Base-by-base conservation (phyloP, 176 grass and related monocot genomes). In the Oryza longistaminata region DNA sequence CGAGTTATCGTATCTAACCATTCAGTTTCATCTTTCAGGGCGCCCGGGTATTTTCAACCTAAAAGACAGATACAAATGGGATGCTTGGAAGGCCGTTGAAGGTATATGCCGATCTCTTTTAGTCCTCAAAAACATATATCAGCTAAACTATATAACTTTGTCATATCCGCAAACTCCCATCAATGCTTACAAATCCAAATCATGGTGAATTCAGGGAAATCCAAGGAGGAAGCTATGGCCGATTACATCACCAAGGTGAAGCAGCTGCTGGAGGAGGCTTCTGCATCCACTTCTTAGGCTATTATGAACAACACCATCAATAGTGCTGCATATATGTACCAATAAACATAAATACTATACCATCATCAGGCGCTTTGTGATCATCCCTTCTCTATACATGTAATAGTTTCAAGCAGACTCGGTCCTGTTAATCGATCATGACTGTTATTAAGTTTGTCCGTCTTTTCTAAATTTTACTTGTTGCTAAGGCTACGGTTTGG, bases 211-310 rank as follows among this genome's bases (percentile, higher is more conserved):
- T 48, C n/a, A 93, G 94, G 67, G 33, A 96, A 93, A 69, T 90
- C 91, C 16, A 85, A 91, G 85, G 91, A 97, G 62, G 91, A 97
- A 37, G 91, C 94, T 6, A 91, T 91, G 89, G 60, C 75, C 1
- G 94, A 90, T 71, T 96, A 93, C 91, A 86, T 96, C 84, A 88
- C 87, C 73, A 96, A 93, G 87, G 94, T 96, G 48, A 97, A 97
- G 64, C 91, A 93, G 58, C 78, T 96, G 55, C 89, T 89, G 71
- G 87, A 95, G 78, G 90, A 89, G 80, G 74, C 87, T 22, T 88
- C 82, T 16, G 82, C 87, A 43, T 89, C 88, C 64, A 52, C 88
- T 71, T 87, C 83, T 55, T 92, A 81, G 61, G 61, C 55, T 25
- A 17, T 13, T 60, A 21, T 9, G 19, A 79, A 25, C 4, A 19